phyloP scores from a whole-genome alignment of 352 stramenopile species.

The Globisporangium perplexum region DNA sequence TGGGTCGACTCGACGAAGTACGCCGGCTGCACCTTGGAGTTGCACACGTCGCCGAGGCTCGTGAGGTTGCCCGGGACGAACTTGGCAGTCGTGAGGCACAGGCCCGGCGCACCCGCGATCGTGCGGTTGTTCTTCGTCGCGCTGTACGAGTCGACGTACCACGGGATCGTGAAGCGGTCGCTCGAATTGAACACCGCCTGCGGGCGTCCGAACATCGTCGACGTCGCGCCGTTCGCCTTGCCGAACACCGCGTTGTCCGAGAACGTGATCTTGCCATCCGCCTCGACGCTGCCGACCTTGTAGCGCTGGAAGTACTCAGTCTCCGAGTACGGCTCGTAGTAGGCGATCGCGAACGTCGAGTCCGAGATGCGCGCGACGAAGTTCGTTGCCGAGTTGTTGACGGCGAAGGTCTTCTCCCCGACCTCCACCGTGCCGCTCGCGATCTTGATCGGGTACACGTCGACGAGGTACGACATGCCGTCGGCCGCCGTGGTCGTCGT shows the following conservation, averaged over 20 bases:
- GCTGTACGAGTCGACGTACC: conserved; percentile 43
- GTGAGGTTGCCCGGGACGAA: conserved; percentile 21
- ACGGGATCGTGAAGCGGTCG: conserved; percentile 58
- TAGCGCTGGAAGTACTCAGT: conserved; percentile 50
- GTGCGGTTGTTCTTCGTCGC: conserved; percentile 47
- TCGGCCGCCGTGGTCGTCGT: conserved; percentile 39
- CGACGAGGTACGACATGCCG: conserved; percentile 30
- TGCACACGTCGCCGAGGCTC: conserved; percentile 32
- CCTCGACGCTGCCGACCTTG: conserved; percentile 45
- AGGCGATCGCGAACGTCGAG: conserved; percentile 52
- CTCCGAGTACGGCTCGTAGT: conserved; percentile 62
- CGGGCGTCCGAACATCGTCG: conserved; percentile 50
- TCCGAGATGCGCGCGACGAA: conserved; percentile 65
- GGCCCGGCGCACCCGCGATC: conserved; percentile 30
- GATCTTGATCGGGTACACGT: conserved; percentile 48
- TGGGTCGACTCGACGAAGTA: conserved; percentile 72
- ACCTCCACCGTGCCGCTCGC: conserved; percentile 30
- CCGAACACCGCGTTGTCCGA: conserved; percentile 51
- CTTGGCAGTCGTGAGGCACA: conserved; percentile 51
- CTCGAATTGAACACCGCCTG: conserved; percentile 59
- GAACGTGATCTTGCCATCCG: conserved; percentile 51
- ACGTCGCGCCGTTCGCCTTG: conserved; percentile 31
- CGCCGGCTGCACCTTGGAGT: conserved; percentile 45
- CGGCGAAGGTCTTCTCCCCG: conserved; percentile 34
- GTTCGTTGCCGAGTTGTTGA: conserved; percentile 60